phyloP scores from a whole-genome alignment of 2,329 filamentous ascomycete species.

The Colletotrichum sp. region DNA sequence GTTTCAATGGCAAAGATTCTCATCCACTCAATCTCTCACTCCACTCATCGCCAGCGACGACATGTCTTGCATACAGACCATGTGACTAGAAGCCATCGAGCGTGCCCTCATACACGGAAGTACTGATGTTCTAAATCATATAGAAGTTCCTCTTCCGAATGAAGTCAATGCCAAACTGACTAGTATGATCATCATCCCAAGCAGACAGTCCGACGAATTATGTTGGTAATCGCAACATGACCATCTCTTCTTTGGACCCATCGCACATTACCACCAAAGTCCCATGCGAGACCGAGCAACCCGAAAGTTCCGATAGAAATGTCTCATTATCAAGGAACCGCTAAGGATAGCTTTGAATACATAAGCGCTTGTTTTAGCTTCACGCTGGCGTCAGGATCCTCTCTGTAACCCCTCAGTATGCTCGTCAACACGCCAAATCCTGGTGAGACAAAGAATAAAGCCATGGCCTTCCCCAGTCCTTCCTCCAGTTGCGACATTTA shows the following conservation, averaged over 20 bases:
- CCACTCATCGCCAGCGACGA: background rate
- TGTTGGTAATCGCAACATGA: background rate
- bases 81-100: background rate
- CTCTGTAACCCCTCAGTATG: background rate
- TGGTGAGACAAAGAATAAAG: background rate
- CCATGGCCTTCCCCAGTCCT: background rate
- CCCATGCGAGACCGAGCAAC: background rate
- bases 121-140: background rate
- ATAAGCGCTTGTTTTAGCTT: background rate
- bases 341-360: background rate
- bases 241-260: background rate
- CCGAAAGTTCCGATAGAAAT: background rate
- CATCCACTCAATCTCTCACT: background rate
- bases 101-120: background rate
- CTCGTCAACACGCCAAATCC: background rate
- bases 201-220: background rate
- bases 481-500: accelerated
- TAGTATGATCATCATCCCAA: background rate
- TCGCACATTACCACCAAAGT: background rate
- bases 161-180: background rate
- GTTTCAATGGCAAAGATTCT: background rate
- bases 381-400: background rate
- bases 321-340: background rate
- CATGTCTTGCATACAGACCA: background rate
- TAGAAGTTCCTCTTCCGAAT: background rate